phyloP scores from a whole-genome alignment of 2,329 filamentous ascomycete species.

The Pyricularia sp. region DNA sequence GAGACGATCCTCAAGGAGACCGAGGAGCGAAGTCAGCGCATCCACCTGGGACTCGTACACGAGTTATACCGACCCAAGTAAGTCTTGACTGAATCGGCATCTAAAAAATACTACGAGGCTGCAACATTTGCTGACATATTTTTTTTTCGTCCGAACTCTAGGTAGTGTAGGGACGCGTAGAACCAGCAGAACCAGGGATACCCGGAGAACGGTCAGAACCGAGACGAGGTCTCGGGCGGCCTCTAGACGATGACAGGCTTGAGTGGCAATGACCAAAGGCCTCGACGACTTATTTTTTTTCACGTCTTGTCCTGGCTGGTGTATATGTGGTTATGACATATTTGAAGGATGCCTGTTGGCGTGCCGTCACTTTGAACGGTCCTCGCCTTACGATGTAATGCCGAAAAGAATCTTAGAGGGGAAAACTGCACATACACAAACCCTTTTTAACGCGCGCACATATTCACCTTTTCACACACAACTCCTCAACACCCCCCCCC shows the following conservation, averaged over 20 bases:
- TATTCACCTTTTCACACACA: neutral
- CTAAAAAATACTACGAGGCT: neutral
- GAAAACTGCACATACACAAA: neutral
- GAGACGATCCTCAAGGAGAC: slow-evolving; percentile 12
- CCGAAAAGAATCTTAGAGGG: neutral
- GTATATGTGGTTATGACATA: neutral
- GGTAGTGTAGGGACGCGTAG: slow-evolving; percentile 2
- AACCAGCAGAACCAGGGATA: slow-evolving; percentile 3
- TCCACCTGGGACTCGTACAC: slow-evolving; percentile 42
- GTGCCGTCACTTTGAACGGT: neutral
- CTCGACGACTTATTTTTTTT: neutral
- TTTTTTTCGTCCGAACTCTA: neutral
- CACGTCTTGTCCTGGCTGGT: neutral
- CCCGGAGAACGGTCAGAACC: slow-evolving; percentile 2
- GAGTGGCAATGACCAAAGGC: neutral
- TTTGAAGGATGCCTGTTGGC: neutral
- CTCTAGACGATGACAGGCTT: neutral
- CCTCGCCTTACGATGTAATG: neutral
- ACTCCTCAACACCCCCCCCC: neutral
- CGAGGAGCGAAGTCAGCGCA: slow-evolving; percentile 33
- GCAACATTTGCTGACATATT: neutral
- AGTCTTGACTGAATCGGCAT: slow-evolving; percentile 20
- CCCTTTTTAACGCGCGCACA: neutral
- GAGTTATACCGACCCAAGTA: slow-evolving; percentile 32
- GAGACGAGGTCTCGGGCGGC: neutral